A percentile compares a stretch with the other conserved stretches of the same genome.
Evolutionary conservation across 139 green algal genomes (phyloP).

Genomic region (Nannochloris sp.): DNA sequence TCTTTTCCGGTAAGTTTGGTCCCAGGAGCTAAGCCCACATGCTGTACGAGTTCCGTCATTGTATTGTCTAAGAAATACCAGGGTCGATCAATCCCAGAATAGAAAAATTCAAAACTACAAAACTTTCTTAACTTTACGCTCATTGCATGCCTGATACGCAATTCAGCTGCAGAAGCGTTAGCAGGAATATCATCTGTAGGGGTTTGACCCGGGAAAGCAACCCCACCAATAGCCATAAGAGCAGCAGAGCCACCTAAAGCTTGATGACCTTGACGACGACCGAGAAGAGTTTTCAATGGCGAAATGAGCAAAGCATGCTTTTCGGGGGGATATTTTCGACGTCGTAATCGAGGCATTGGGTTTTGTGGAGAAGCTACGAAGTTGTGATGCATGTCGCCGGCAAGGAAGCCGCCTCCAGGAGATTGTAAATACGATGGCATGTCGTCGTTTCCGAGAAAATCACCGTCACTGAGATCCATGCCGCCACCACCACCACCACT

Average conservation of each 20-base stretch:
- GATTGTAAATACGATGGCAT: too few relatives aligned
- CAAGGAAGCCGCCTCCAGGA: conserved; percentile 2
- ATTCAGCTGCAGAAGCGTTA: conserved; percentile 26
- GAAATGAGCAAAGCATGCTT: conserved; percentile 26
- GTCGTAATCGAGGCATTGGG: conserved; percentile 20
- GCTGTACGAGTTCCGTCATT: conserved; percentile 29
- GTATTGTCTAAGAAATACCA: conserved; percentile 59
- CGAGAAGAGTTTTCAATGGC: conserved; percentile 37
- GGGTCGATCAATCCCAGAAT: conserved; percentile 63
- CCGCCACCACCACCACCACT: neutral
- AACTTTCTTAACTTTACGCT: conserved; percentile 38
- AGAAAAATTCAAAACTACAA: conserved; percentile 61
- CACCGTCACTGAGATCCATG: neutral
- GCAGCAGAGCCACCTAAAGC: neutral
- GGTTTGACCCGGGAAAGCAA: neutral
- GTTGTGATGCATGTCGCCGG: neutral
- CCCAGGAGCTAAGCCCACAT: conserved; percentile 20
- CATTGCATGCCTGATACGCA: conserved; percentile 48
- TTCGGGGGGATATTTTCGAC: conserved; percentile 43
- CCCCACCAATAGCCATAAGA: neutral
- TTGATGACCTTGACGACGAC: neutral
- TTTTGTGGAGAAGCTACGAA: conserved; percentile 9
- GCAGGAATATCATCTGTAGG: neutral
- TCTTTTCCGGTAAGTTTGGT: conserved; percentile 41
- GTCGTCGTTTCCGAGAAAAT: too few relatives aligned